Percentiles rank a stretch among this genome's conserved stretches.
phyloP scores from a whole-genome alignment of 2,329 filamentous ascomycete genomes.

The Sarocladium oryzae region DNA sequence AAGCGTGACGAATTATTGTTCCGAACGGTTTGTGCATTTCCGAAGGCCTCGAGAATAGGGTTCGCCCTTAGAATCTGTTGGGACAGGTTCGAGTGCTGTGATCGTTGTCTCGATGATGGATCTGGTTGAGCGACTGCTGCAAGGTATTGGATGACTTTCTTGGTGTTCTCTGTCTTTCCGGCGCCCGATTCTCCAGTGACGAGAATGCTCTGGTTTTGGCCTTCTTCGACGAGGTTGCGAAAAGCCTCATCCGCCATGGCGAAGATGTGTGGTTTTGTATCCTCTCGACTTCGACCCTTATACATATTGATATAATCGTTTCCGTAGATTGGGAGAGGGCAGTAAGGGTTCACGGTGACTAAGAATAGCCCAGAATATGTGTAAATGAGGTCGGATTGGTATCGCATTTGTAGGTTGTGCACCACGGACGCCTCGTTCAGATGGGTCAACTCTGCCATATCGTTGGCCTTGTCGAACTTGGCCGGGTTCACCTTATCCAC shows the following conservation, averaged over 20 bases:
- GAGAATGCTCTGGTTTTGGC: slow-evolving; percentile 92
- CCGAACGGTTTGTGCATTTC: slow-evolving; percentile 93
- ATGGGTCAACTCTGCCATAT: slow-evolving; percentile 98
- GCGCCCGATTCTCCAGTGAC: slow-evolving; percentile 97
- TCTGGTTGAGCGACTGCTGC: slow-evolving; percentile 89
- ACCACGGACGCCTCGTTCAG: slow-evolving; percentile 97
- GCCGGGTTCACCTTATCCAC: slow-evolving; percentile 99
- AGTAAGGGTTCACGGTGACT: slow-evolving; percentile 96
- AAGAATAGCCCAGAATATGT: slow-evolving; percentile 97
- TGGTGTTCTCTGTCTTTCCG: slow-evolving; percentile 98
- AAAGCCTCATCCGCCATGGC: slow-evolving; percentile 97
- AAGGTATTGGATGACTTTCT: slow-evolving; percentile 98
- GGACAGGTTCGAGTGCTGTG: slow-evolving; percentile 73
- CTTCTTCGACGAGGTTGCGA: slow-evolving; percentile 89
- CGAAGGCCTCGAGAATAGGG: slow-evolving; percentile 94
- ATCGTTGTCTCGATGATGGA: slow-evolving; percentile 55
- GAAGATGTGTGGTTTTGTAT: slow-evolving; percentile 95
- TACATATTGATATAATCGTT: slow-evolving; percentile 99
- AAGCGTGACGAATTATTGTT: slow-evolving; percentile 99
- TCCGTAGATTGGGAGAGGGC: slow-evolving; percentile 86
- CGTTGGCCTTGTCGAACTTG: slow-evolving; percentile 98
- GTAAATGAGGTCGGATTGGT: slow-evolving; percentile 94
- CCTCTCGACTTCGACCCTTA: slow-evolving; percentile 81
- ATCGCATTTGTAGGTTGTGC: slow-evolving; percentile 91
- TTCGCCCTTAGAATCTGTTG: slow-evolving; percentile 95